Evolutionary conservation across 768 basidiomycete species (phyloP).

Genomic region (Candolleomyces eurysporus): DNA sequence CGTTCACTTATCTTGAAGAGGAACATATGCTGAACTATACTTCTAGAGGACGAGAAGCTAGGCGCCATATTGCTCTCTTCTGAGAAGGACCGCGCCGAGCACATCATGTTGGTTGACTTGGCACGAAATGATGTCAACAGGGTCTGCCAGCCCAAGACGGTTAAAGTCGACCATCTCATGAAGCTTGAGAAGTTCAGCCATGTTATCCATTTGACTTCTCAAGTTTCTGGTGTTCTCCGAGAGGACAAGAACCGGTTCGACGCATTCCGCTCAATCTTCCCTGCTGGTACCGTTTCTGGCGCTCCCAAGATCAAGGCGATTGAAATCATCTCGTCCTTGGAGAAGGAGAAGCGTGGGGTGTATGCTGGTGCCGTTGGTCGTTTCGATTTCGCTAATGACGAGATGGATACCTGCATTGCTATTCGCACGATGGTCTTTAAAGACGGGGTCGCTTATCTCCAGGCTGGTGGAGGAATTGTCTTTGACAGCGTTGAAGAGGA

Average conservation of each 20-base stretch:
- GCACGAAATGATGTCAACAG: slow-evolving; percentile 98
- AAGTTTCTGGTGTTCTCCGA: slow-evolving; percentile 85
- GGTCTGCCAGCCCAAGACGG: slow-evolving; percentile 91
- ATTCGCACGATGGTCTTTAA: slow-evolving; percentile 99
- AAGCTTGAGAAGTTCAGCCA: slow-evolving; percentile 93
- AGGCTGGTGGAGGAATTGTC: slow-evolving; percentile 97
- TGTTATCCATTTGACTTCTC: slow-evolving; percentile 95
- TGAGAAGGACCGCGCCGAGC: slow-evolving; percentile 95
- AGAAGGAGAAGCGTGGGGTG: slow-evolving; percentile 86
- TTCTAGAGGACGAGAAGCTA: slow-evolving; percentile 83
- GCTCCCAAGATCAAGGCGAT: slow-evolving; percentile 99
- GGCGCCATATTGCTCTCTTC: slow-evolving; percentile 74
- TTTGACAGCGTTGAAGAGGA: slow-evolving; percentile 96
- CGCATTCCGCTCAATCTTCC: slow-evolving; percentile 98
- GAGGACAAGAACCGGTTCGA: slow-evolving; percentile 92
- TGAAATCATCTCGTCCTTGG: slow-evolving; percentile 83
- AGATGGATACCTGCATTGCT: slow-evolving; percentile 98
- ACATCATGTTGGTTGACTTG: slow-evolving; percentile 98
- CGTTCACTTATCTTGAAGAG: slow-evolving; percentile 18
- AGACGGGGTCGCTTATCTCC: slow-evolving; percentile 85
- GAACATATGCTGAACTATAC: slow-evolving; percentile 9
- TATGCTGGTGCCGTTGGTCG: slow-evolving; percentile 98
- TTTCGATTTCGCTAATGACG: slow-evolving; percentile 92
- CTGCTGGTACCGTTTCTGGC: slow-evolving; percentile 97
- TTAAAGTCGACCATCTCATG: slow-evolving; percentile 96